Conservation (phyloP, 2,329 filamentous ascomycete species). For the Cordyceps cateniannulata region DNA sequence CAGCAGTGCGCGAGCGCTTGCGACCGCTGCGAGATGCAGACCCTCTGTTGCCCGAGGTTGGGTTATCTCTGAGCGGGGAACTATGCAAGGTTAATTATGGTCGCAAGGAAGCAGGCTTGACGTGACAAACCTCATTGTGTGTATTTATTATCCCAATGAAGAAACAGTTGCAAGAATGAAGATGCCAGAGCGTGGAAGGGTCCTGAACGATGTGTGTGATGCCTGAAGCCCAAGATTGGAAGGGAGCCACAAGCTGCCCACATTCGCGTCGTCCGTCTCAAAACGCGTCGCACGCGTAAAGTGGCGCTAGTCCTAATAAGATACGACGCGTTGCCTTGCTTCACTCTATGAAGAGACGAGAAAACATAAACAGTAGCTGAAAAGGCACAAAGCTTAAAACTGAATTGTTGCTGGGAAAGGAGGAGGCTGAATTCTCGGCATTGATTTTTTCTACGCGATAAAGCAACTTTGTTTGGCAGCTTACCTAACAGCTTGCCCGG, state of each 20-base stretch:
- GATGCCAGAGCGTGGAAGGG: not conserved
- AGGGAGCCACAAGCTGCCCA: conserved; percentile 9
- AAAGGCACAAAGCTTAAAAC: not conserved
- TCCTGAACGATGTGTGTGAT: not conserved
- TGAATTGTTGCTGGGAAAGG: no score
- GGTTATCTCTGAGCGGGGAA: conserved; percentile 75
- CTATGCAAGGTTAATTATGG: conserved; percentile 35
- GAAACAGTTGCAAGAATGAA: not conserved
- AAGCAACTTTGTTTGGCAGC: not conserved
- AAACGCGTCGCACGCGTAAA: conserved; percentile 34
- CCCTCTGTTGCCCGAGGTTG: conserved; percentile 78
- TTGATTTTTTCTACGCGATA: not conserved
- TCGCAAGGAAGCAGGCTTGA: not conserved
- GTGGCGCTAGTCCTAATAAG: conserved; percentile 30
- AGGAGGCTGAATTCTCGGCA: not conserved
- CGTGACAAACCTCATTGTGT: conserved; percentile 10
- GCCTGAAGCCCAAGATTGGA: conserved; percentile 7
- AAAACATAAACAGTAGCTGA: not conserved
- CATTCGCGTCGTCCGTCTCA: conserved; percentile 3
- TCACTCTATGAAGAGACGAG: not conserved
- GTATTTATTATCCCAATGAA: not conserved
- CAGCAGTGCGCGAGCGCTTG: conserved; percentile 49
- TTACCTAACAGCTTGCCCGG: conserved; percentile 5
- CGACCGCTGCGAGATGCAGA: conserved; percentile 43
- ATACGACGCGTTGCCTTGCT: conserved; percentile 17